Evolutionary conservation across 1,284 basidiomycete genomes (phyloP).

Genomic region (Trametes hirsuta): DNA sequence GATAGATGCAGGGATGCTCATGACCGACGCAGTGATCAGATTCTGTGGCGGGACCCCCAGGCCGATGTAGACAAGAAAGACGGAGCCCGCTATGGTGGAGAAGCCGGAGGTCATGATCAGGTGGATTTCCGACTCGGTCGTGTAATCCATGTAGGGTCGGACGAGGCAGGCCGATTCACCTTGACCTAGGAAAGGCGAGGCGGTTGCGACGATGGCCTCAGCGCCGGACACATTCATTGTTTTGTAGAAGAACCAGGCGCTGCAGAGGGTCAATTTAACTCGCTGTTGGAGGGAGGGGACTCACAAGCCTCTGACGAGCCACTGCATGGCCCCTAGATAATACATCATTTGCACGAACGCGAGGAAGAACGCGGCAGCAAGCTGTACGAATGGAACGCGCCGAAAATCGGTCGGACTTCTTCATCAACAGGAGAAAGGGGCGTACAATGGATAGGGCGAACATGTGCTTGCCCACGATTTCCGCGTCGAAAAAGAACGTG

Average conservation of each 20-base stretch:
- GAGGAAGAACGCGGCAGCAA: slow-evolving; percentile 82
- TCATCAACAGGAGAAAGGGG: background rate
- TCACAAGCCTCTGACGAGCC: slow-evolving; percentile 81
- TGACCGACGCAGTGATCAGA: slow-evolving; percentile 88
- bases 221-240: slow-evolving; percentile 86
- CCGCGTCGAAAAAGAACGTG: slow-evolving; percentile 78
- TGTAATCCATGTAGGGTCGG: slow-evolving; percentile 83
- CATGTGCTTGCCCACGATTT: slow-evolving; percentile 66
- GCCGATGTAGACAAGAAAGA: slow-evolving; percentile 82
- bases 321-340: slow-evolving; percentile 88
- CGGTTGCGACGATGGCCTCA: slow-evolving; percentile 89
- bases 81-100: slow-evolving; percentile 90
- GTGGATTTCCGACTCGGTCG: slow-evolving; percentile 91
- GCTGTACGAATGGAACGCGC: slow-evolving; percentile 39
- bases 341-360: slow-evolving; percentile 89
- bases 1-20: slow-evolving; percentile 94
- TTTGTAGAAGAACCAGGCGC: slow-evolving; percentile 93
- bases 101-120: slow-evolving; percentile 89
- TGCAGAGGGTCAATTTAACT: slow-evolving; percentile 28
- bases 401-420: background rate
- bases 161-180: slow-evolving; percentile 87
- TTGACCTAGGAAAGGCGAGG: slow-evolving; percentile 91
- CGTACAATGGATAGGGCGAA: slow-evolving; percentile 80
- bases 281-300: slow-evolving; percentile 27
- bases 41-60: slow-evolving; percentile 85